These are phyloP conservation scores for Candida tibetensis DNA, from an alignment of 805 yeast species.

Conservation along the genomic window DNA sequence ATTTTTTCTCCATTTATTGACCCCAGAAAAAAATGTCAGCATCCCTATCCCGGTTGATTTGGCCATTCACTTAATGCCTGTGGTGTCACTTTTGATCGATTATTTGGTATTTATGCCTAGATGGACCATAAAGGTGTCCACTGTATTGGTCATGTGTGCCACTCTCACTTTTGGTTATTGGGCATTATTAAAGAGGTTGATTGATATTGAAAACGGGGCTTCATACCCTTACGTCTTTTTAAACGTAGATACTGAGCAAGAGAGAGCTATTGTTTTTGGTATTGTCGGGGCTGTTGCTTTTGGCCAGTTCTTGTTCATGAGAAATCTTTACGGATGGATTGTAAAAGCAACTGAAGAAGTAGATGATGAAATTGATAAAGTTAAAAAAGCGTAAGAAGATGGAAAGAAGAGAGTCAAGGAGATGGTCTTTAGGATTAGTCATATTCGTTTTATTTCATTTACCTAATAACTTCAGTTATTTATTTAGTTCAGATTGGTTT, in stretches of 20 bases:
- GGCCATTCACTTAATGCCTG: constrained; percentile 59
- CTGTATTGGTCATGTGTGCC: constrained; percentile 40
- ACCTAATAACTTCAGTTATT: too few species aligned
- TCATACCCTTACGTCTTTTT: constrained; percentile 68
- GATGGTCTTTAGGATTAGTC: too few species aligned
- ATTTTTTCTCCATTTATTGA: constrained; percentile 48
- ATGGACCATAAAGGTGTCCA: constrained; percentile 32
- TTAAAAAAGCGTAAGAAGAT: too few species aligned
- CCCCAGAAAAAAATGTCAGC: constrained; percentile 27
- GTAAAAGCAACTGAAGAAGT: constrained; percentile 9
- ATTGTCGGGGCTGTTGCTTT: constrained; percentile 38
- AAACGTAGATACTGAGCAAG: constrained; percentile 45
- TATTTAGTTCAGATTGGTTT: too few species aligned
- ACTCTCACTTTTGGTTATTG: constrained; percentile 50
- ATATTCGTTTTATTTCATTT: too few species aligned
- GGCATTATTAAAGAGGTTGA: constrained; percentile 45
- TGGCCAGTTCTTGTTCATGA: constrained; percentile 28
- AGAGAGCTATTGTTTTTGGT: constrained; percentile 48
- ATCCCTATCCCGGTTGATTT: constrained; percentile 55
- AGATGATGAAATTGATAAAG: constrained; percentile 5
- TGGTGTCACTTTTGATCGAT: constrained; percentile 49
- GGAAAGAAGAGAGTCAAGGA: too few species aligned
- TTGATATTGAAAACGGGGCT: constrained; percentile 47
- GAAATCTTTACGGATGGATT: constrained; percentile 22
- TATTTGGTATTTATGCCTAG: constrained; percentile 51